Evolutionary conservation across 2,329 filamentous ascomycete genomes (phyloP), one percentile per base, ranked within the genome.

Genomic region (Fusarium solani-melongenae): DNA sequence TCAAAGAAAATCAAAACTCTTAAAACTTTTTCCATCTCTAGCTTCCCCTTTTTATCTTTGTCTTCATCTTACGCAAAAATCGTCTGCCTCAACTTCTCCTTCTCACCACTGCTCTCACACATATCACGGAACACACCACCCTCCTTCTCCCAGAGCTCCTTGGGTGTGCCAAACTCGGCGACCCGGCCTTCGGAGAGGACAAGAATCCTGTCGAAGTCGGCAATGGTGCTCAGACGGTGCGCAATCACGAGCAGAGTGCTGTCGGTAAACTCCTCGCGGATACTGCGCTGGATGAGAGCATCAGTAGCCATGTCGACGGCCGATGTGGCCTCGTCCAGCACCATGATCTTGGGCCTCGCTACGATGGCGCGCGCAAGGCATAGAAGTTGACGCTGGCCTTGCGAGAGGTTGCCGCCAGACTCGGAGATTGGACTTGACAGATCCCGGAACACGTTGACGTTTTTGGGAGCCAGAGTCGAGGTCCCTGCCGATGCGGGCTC

Each of bases 231-330:
- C 58, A 95, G 84, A 2, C 93, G 88, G 78, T 95, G 93, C 2
- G 93, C 93, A 79, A 95, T 94, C 20, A 94, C 92, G 20, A 95
- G 82, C 31, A 94, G 83, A 1, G 92, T 94, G 44, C 88, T 89
- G 69, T 89, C 89, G 0, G 86, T 89, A 72, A 94, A 94, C 79
- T 94, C 92, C 77, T 92, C 90, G 24, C 92, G 87, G 74, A 95
- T 94, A 59, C 87, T 90, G 7, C 91, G 88, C 83, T 95, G 93
- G 76, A 95, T 95, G 29, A 94, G 86, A 1, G 87, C 84, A 79
- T 95, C 93, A 0, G 93, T 95, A 44, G 88, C 85, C 91, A 94
- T 94, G 80, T 95, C 93, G 3, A 95, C 92, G 0, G 93, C 92
- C 4, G 89, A 92, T 0, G 93, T 96, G 1, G 93, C 93, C 83